These are phyloP conservation scores for Pleurotus ostreatus DNA, from an alignment of 768 basidiomycete genomes.

Conservation along the genomic window DNA sequence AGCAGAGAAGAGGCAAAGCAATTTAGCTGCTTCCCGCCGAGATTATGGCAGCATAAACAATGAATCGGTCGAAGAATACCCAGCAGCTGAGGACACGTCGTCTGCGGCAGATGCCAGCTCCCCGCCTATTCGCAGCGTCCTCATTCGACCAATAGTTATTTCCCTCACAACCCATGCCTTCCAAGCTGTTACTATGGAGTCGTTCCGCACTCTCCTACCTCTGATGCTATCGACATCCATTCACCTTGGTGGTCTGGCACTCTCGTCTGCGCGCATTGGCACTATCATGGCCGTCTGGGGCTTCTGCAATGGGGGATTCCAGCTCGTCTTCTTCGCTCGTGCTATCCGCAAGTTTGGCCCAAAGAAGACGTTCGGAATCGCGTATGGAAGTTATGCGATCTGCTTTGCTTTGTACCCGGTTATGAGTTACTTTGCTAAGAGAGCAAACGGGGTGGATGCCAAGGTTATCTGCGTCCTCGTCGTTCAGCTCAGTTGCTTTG, in stretches of 20 bases:
- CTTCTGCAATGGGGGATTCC: conserved; percentile 48
- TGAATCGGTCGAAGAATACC: conserved; percentile 11
- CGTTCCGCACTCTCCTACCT: conserved; percentile 14
- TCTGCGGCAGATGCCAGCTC: conserved; percentile 6
- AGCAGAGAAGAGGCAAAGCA: not conserved
- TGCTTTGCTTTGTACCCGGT: conserved; percentile 29
- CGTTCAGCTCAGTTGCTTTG: conserved; percentile 26
- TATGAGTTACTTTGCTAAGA: conserved; percentile 27
- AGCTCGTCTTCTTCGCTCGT: conserved; percentile 47
- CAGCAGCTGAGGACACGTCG: not conserved
- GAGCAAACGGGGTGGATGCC: conserved; percentile 28
- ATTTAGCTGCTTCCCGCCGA: too few species aligned
- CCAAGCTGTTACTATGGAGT: conserved; percentile 22
- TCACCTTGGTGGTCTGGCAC: conserved; percentile 47
- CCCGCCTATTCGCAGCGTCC: conserved; percentile 16
- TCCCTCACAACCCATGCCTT: conserved; percentile 21
- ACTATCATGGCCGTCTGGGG: conserved; percentile 43
- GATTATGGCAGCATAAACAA: not conserved
- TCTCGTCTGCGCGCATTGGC: conserved; percentile 48
- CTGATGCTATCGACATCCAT: conserved; percentile 41
- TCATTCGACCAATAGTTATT: conserved; percentile 20
- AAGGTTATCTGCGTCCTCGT: conserved; percentile 26
- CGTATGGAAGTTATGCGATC: conserved; percentile 23
- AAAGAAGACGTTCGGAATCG: conserved; percentile 40
- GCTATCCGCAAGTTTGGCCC: conserved; percentile 52